Evolutionary conservation across 2,329 filamentous ascomycete species (phyloP).

Genomic region (Fusarium tupiense): DNA sequence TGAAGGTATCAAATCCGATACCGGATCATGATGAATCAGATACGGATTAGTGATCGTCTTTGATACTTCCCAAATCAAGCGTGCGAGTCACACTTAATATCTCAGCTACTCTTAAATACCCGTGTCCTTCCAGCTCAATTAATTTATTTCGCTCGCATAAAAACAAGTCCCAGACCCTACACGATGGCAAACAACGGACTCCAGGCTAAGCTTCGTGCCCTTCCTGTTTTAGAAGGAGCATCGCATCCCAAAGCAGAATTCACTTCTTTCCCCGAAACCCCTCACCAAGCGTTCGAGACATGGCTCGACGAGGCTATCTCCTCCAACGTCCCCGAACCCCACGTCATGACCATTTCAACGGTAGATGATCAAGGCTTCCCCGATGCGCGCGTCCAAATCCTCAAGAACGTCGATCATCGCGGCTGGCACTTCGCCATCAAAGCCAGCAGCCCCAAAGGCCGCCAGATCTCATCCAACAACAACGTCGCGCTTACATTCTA

Average conservation of each 20-base stretch:
- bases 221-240: background rate
- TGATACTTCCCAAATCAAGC: background rate
- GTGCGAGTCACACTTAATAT: background rate
- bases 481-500: constrained; percentile 10
- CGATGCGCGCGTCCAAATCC: constrained; percentile 1
- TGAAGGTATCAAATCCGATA: background rate
- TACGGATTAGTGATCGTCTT: background rate
- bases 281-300: background rate
- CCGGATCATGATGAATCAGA: background rate
- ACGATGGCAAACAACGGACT: background rate
- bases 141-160: too few species aligned
- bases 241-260: background rate
- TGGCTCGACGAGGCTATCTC: constrained; percentile 10
- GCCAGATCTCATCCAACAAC: background rate
- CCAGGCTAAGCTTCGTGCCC: background rate
- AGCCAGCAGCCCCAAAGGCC: background rate
- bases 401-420: constrained; percentile 4
- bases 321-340: background rate
- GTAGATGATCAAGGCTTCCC: background rate
- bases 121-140: too few species aligned
- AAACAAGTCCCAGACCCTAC: rapidly evolving
- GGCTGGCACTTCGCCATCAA: constrained; percentile 22
- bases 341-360: background rate
- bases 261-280: background rate
- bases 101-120: background rate